Evolutionary conservation across 1,284 basidiomycete species (phyloP).

Genomic region (Boletus calvinii): DNA sequence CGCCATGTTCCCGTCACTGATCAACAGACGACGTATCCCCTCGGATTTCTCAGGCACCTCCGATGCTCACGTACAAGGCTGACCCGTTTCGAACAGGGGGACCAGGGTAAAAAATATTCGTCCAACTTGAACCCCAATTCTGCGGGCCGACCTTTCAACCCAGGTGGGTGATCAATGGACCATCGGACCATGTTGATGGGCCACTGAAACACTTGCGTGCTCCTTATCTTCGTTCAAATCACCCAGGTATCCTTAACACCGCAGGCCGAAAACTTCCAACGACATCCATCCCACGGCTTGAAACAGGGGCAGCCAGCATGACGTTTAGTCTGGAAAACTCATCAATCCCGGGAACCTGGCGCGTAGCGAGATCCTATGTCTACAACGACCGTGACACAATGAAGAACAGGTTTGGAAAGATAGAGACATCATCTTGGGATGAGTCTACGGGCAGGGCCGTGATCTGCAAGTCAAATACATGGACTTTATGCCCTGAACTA

Average conservation of each 20-base stretch:
- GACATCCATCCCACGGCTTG: conserved; percentile 7
- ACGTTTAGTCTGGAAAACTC: conserved; percentile 1
- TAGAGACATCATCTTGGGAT: no score
- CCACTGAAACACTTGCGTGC: conserved; percentile 9
- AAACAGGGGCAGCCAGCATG: not conserved
- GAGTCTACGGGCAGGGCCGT: no score
- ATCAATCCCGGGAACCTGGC: not conserved
- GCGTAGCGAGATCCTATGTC: no score
- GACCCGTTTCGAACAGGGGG: not conserved
- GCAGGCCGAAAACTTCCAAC: not conserved
- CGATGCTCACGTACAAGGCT: conserved; percentile 4
- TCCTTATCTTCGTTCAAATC: not conserved
- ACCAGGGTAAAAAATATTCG: not conserved
- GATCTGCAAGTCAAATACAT: no score
- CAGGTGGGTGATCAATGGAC: not conserved
- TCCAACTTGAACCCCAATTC: no score
- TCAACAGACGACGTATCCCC: conserved; percentile 13
- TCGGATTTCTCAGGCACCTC: conserved; percentile 24
- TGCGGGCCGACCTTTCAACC: not conserved
- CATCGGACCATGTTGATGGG: not conserved
- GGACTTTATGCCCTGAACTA: no score
- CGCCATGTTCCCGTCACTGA: not conserved
- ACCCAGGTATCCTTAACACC: conserved; percentile 9
- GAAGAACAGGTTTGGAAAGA: no score
- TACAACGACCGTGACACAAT: no score